Evolutionary conservation across 768 basidiomycete genomes (phyloP).

Genomic region (Leucocoprinus birnbaumii): DNA sequence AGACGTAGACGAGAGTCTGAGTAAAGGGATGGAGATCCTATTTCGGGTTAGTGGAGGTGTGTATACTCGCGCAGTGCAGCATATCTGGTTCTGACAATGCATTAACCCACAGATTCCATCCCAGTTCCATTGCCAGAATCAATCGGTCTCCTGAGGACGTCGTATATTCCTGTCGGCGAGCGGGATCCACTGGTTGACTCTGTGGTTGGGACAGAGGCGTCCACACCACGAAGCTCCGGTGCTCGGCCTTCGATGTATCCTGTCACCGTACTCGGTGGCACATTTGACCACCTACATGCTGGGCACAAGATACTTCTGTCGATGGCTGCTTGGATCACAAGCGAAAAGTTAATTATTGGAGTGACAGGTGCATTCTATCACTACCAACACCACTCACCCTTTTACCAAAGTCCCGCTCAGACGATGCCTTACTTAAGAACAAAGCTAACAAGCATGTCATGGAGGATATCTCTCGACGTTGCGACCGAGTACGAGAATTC

Average conservation of each 20-base stretch:
- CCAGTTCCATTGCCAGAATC: conserved; percentile 39
- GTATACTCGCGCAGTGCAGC: conserved; percentile 14
- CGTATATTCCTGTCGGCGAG: conserved; percentile 31
- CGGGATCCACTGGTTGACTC: conserved; percentile 15
- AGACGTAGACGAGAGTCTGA: conserved; percentile 38
- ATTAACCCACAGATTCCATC: conserved; percentile 38
- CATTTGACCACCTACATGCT: conserved; percentile 96
- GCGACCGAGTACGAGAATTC: conserved; percentile 60
- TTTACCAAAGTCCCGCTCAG: conserved; percentile 31
- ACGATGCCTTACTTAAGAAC: conserved; percentile 63
- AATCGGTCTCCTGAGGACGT: conserved; percentile 35
- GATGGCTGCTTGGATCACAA: conserved; percentile 84
- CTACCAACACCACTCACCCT: neutral
- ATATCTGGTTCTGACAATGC: conserved; percentile 1
- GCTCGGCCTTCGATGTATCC: conserved; percentile 38
- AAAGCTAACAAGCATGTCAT: conserved; percentile 72
- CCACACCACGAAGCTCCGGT: conserved; percentile 1
- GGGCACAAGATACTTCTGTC: conserved; percentile 97
- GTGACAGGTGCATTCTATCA: conserved; percentile 59
- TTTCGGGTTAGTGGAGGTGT: conserved; percentile 49
- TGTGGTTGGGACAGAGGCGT: neutral
- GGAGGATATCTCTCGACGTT: conserved; percentile 58
- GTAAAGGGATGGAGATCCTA: conserved; percentile 41
- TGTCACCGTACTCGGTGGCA: conserved; percentile 89
- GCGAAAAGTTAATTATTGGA: conserved; percentile 83